These are phyloP conservation scores for Trichaptum fuscoviolaceum DNA, from an alignment of 768 basidiomycete genomes.

Conservation along the genomic window DNA sequence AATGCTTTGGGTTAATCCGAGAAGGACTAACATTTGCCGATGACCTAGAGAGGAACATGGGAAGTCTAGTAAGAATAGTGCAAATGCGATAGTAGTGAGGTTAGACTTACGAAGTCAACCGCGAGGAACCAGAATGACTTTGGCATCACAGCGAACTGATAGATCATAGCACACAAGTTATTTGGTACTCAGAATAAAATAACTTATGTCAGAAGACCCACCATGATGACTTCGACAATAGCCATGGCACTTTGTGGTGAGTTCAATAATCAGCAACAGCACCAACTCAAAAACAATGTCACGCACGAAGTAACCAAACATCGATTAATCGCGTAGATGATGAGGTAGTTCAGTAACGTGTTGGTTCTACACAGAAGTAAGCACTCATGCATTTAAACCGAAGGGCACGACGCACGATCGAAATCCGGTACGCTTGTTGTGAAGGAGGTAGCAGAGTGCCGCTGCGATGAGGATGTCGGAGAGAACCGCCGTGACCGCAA, in stretches of 20 bases:
- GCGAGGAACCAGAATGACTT: slow-evolving; percentile 42
- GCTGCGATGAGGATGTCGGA: slow-evolving; percentile 41
- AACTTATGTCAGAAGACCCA: slow-evolving; percentile 9
- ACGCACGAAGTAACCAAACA: slow-evolving; percentile 44
- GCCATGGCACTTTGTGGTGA: slow-evolving; percentile 15
- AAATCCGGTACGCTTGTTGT: slow-evolving; percentile 34
- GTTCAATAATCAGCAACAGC: too few relatives aligned
- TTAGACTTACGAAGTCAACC: slow-evolving; percentile 33
- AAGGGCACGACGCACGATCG: slow-evolving; percentile 20
- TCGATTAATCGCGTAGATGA: slow-evolving; percentile 46
- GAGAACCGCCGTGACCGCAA: slow-evolving; percentile 38
- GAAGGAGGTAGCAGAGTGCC: slow-evolving; percentile 36
- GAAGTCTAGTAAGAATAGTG: neutral
- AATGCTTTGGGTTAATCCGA: neutral
- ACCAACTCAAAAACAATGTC: too few relatives aligned
- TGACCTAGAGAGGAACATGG: slow-evolving; percentile 14
- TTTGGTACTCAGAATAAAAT: neutral
- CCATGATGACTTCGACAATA: slow-evolving; percentile 19
- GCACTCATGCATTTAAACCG: neutral
- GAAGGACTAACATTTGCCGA: slow-evolving; percentile 37
- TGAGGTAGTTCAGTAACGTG: slow-evolving; percentile 35
- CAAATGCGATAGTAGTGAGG: neutral
- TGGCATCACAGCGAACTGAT: slow-evolving; percentile 36
- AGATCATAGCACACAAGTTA: neutral
- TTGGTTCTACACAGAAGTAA: slow-evolving; percentile 30